phyloP scores from a whole-genome alignment of 306 rosid species.

The Hippophae rhamnoides region DNA sequence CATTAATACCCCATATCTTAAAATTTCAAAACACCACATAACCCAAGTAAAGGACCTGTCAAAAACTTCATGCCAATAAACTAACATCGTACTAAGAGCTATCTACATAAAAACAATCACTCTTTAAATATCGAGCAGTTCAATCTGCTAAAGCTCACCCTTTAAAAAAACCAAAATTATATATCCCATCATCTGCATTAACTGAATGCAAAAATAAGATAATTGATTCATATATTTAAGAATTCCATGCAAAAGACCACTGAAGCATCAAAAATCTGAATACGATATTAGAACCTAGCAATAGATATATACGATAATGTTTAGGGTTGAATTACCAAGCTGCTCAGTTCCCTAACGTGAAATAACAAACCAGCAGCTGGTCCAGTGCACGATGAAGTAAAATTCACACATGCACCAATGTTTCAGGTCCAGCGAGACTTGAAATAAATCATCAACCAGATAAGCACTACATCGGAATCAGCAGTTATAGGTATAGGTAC shows the following conservation, averaged over 20 bases:
- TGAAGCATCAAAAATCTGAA: conserved; percentile 18
- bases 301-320: conserved; percentile 11
- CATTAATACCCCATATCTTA: conserved; percentile 19
- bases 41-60: conserved; percentile 1
- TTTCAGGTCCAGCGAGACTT: neutral
- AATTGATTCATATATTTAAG: conserved; percentile 20
- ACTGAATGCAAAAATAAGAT: conserved; percentile 10
- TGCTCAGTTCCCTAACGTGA: conserved; percentile 12
- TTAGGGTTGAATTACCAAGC: conserved; percentile 6
- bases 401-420: neutral
- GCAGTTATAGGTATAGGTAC: conserved; percentile 4
- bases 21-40: too few relatives aligned
- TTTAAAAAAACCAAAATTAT: conserved; percentile 18
- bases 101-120: conserved; percentile 13
- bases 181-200: conserved; percentile 25
- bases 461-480: conserved; percentile 16
- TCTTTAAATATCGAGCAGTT: conserved; percentile 17
- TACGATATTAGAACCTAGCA: conserved; percentile 17
- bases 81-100: conserved; percentile 16
- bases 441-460: neutral
- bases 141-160: conserved; percentile 18
- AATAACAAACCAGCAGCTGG: conserved; percentile 13
- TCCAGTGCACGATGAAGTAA: conserved; percentile 6
- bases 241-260: conserved; percentile 16
- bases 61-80: conserved; percentile 19